Base-by-base conservation (phyloP, 2,329 filamentous ascomycete genomes). In the Penicillium sp. region DNA sequence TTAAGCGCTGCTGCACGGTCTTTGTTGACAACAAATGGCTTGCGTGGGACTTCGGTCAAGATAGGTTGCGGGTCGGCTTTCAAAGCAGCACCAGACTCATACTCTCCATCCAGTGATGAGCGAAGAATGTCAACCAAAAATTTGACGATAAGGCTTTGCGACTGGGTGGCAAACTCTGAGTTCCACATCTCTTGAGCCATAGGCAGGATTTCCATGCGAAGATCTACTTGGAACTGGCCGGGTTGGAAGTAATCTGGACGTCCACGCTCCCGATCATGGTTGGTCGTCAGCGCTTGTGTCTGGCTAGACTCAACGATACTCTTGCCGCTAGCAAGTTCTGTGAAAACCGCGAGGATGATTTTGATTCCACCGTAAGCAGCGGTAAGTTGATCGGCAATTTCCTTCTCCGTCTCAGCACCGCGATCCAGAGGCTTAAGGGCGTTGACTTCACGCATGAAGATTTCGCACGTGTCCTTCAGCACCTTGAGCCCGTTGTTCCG, bases 101-200 rank as follows among this genome's bases (percentile, higher is more conserved):
- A 81, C 52, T 96, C 91, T n/a, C 85, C 89, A 55, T 86, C 82
- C 11, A 92, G 82, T 15, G 95, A 87, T 5, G 85, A 85, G 64
- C 89, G 90, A 54, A 99, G 79, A 45, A 96, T 93, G 29, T 92
- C 89, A 56, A 97, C 85, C 14, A 96, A 79, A 51, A 86, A 88
- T 63, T 90, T 89, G 18, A 94, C 85, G 41, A 92, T 89, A 22
- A 86, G 82, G 23, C 86, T 87, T 3, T 89, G 86, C 1, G 91
- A 85, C 65, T 90, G 92, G 64, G 96, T 91, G 18, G 94, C 85
- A 46, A 96, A 84, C 25, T 85, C 80, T 1, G 92, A 95, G 62
- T 90, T 86, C 95, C 94, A 99, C 26, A 97, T 82, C 45, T 87
- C 82, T 54, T 84, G 83, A 40, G 94, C 82, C 44, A 88, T 84